Evolutionary conservation across 2,329 filamentous ascomycete genomes (phyloP).

Genomic region (Teratosphaeriaceae sp.): DNA sequence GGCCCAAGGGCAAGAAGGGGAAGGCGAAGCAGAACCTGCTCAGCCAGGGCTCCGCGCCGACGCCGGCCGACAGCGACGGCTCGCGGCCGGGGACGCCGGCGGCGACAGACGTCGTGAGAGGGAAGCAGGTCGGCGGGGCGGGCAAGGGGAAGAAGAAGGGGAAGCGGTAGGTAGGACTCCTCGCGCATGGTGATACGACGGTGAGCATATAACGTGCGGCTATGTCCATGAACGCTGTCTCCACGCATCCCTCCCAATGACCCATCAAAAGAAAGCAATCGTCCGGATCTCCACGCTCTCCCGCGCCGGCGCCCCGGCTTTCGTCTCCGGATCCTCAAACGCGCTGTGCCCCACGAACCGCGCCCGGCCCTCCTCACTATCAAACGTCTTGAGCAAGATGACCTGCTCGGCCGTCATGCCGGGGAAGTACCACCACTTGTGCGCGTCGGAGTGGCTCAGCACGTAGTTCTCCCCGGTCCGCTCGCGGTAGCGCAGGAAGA

Average conservation of each 20-base stretch:
- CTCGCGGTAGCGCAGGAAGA: slow-evolving; percentile 33
- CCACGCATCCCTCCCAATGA: too few species aligned
- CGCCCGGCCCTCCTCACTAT: slow-evolving; percentile 28
- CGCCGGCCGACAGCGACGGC: slow-evolving; percentile 49
- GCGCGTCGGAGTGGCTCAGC: slow-evolving; percentile 27
- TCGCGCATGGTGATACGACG: too few species aligned
- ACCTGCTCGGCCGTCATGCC: slow-evolving; percentile 31
- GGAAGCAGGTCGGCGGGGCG: slow-evolving; percentile 32
- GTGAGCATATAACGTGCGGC: too few species aligned
- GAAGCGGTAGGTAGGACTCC: slow-evolving; percentile 14
- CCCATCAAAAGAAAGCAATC: slow-evolving; percentile 33
- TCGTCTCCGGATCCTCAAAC: slow-evolving; percentile 32
- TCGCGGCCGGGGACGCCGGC: slow-evolving; percentile 28
- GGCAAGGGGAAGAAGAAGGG: slow-evolving; percentile 33
- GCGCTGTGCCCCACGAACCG: slow-evolving; percentile 35
- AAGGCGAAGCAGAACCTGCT: slow-evolving; percentile 60
- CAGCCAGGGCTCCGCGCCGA: slow-evolving; percentile 77
- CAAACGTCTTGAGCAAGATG: slow-evolving; percentile 37
- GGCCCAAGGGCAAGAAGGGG: slow-evolving; percentile 84
- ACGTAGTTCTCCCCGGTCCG: slow-evolving; percentile 37
- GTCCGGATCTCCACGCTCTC: slow-evolving; percentile 37
- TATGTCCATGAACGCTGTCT: too few species aligned
- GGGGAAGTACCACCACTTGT: slow-evolving; percentile 38
- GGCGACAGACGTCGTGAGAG: slow-evolving; percentile 39
- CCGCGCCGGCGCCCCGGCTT: slow-evolving; percentile 26